Evolutionary conservation across 108 stramenopile species (phyloP).

Genomic region (Pinguiococcus pyrenoidosus): DNA sequence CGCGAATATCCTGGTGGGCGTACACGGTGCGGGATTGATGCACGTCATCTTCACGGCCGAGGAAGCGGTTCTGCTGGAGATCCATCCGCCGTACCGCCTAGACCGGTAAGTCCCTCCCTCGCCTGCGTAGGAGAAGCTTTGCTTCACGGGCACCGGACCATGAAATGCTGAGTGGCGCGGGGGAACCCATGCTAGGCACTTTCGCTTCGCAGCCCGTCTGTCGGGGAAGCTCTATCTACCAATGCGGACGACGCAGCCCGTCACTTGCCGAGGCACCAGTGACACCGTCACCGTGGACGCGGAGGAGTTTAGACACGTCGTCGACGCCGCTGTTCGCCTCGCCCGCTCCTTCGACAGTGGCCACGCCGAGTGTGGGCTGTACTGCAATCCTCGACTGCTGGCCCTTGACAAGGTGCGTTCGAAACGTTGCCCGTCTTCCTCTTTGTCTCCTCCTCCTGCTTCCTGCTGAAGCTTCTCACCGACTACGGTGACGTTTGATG

Average conservation of each 20-base stretch:
- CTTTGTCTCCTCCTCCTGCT: too few species aligned
- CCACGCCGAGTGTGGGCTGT: conserved; percentile 17
- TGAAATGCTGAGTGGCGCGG: too few species aligned
- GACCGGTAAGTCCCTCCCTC: too few species aligned
- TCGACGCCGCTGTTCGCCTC: conserved; percentile 17
- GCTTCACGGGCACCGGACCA: too few species aligned
- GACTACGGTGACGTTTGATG: too few species aligned
- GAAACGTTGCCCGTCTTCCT: too few species aligned
- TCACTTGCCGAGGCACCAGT: conserved; percentile 10
- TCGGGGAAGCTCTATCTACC: conserved; percentile 17
- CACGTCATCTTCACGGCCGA: conserved; percentile 22
- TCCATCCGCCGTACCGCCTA: conserved; percentile 21
- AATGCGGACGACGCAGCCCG: conserved; percentile 2
- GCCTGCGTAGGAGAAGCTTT: too few species aligned
- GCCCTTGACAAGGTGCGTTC: conserved; percentile 17
- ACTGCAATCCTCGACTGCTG: conserved; percentile 1
- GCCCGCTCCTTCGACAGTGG: conserved; percentile 19
- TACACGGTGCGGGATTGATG: conserved; percentile 26
- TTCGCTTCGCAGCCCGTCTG: conserved; percentile 15
- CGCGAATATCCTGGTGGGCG: conserved; percentile 14
- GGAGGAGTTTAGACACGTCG: conserved; percentile 6
- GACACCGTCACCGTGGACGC: conserved; percentile 6
- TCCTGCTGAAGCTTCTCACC: too few species aligned
- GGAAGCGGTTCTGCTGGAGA: conserved; percentile 19
- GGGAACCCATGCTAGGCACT: too few species aligned